Percentiles rank a stretch among this genome's conserved stretches.
phyloP scores from a whole-genome alignment of 768 basidiomycete species.

The Roridomyces roridus region DNA sequence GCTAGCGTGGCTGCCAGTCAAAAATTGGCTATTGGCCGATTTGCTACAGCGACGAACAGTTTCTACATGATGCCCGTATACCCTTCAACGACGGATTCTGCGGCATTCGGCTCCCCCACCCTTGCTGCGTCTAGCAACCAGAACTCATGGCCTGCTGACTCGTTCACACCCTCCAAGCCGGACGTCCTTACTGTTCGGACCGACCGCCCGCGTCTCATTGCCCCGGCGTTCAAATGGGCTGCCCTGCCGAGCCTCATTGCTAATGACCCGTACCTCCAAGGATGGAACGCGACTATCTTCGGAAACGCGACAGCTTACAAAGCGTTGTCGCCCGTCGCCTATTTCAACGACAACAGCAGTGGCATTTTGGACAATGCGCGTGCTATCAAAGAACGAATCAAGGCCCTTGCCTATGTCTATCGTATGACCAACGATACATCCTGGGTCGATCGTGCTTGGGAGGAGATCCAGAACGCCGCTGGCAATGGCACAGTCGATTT shows the following conservation, averaged over 20 bases:
- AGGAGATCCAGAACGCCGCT: slow-evolving; percentile 61
- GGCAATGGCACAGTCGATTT: slow-evolving; percentile 71
- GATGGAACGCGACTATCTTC: slow-evolving; percentile 93
- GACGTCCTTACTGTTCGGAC: slow-evolving; percentile 64
- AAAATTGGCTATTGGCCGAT: slow-evolving; percentile 67
- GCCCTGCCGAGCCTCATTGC: slow-evolving; percentile 81
- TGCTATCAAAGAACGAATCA: slow-evolving; percentile 87
- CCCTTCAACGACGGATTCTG: slow-evolving; percentile 88
- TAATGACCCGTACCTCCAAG: slow-evolving; percentile 82
- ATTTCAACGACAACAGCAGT: slow-evolving; percentile 50
- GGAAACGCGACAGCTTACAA: slow-evolving; percentile 83
- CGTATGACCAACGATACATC: slow-evolving; percentile 83
- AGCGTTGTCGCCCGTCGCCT: slow-evolving; percentile 63
- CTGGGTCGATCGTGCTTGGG: neutral
- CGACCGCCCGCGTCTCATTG: slow-evolving; percentile 90
- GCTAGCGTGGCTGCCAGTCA: slow-evolving; percentile 50
- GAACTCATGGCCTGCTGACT: slow-evolving; percentile 81
- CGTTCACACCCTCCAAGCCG: slow-evolving; percentile 73
- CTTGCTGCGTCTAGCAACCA: slow-evolving; percentile 39
- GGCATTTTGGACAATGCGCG: slow-evolving; percentile 96
- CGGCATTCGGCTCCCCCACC: slow-evolving; percentile 74
- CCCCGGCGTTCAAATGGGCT: slow-evolving; percentile 91
- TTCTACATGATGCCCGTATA: slow-evolving; percentile 85
- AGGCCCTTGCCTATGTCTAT: slow-evolving; percentile 91
- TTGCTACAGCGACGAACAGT: slow-evolving; percentile 80